Evolutionary conservation across 2,329 filamentous ascomycete genomes (phyloP).

Genomic region (Arthrocladium fulminans): DNA sequence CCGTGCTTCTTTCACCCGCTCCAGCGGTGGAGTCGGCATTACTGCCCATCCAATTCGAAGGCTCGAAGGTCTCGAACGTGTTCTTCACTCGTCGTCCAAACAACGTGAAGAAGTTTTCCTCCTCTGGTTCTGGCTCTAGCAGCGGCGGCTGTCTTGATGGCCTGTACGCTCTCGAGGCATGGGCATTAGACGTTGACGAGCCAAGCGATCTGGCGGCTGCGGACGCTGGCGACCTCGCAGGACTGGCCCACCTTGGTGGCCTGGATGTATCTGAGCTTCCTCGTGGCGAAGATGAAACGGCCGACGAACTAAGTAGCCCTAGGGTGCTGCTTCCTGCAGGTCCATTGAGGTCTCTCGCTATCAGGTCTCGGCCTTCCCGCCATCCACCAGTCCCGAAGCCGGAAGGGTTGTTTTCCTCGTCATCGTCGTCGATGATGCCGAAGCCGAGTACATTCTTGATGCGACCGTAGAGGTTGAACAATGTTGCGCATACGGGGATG

Average conservation of each 20-base stretch:
- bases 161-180: slow-evolving; percentile 2
- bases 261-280: slow-evolving; percentile 6
- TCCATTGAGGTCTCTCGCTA: slow-evolving; percentile 67
- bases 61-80: slow-evolving; percentile 74
- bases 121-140: slow-evolving; percentile 54
- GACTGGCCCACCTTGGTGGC: slow-evolving; percentile 15
- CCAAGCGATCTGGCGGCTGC: slow-evolving; percentile 9
- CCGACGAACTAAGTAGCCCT: slow-evolving; percentile 25
- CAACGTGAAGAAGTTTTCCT: slow-evolving; percentile 74
- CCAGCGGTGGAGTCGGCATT: slow-evolving; percentile 27
- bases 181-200: neutral
- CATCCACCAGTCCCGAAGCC: slow-evolving; percentile 72
- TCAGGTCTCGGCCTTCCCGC: slow-evolving; percentile 84
- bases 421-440: slow-evolving; percentile 67
- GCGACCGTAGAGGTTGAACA: slow-evolving; percentile 83
- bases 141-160: slow-evolving; percentile 21
- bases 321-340: slow-evolving; percentile 42
- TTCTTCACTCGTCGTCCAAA: slow-evolving; percentile 83
- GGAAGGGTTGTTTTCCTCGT: slow-evolving; percentile 50
- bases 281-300: slow-evolving; percentile 25
- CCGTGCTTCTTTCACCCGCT: slow-evolving; percentile 45
- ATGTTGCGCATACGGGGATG: slow-evolving; percentile 71
- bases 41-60: slow-evolving; percentile 64
- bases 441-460: slow-evolving; percentile 71
- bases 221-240: slow-evolving; percentile 25